Percentiles rank a stretch among this genome's conserved stretches.
Evolutionary conservation across 1,284 basidiomycete genomes (phyloP).

Genomic region (Mycocalia duriaeana): DNA sequence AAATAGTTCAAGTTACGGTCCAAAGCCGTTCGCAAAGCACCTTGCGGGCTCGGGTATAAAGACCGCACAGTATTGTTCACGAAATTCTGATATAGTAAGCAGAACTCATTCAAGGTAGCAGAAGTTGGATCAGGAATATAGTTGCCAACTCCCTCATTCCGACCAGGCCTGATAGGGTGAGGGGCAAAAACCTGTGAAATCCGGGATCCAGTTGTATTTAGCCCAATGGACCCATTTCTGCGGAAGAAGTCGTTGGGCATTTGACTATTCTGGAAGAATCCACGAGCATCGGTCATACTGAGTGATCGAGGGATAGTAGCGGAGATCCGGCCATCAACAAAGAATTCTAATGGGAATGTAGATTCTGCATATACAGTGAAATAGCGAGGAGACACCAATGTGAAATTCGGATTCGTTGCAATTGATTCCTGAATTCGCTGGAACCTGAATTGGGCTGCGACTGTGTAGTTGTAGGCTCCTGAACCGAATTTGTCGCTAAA

Average conservation of each 20-base stretch:
- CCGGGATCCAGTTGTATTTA: background rate
- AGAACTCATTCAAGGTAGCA: background rate
- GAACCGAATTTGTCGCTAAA: conserved; percentile 1
- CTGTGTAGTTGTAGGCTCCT: background rate
- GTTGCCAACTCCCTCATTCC: conserved; percentile 1
- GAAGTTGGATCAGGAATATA: conserved; percentile 3
- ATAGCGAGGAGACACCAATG: conserved; percentile 2
- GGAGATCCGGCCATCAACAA: background rate
- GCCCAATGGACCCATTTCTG: background rate
- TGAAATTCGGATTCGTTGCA: conserved; percentile 1
- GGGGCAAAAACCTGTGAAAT: background rate
- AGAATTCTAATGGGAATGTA: background rate
- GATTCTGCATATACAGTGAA: conserved; percentile 3
- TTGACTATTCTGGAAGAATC: conserved; percentile 2
- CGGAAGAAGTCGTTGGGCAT: conserved; percentile 1
- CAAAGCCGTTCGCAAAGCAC: background rate
- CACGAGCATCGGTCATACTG: background rate
- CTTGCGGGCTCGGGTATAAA: background rate
- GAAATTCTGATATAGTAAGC: conserved; percentile 1
- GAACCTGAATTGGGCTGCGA: background rate
- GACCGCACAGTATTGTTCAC: conserved; percentile 1
- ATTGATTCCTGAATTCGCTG: conserved; percentile 3
- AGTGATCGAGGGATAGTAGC: background rate
- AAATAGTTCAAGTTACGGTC: conserved; percentile 1
- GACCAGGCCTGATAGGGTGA: conserved; percentile 2